These are phyloP conservation scores for Yamadazyma sp. DNA, from an alignment of 1,139 yeast species.

Conservation along the genomic window DNA sequence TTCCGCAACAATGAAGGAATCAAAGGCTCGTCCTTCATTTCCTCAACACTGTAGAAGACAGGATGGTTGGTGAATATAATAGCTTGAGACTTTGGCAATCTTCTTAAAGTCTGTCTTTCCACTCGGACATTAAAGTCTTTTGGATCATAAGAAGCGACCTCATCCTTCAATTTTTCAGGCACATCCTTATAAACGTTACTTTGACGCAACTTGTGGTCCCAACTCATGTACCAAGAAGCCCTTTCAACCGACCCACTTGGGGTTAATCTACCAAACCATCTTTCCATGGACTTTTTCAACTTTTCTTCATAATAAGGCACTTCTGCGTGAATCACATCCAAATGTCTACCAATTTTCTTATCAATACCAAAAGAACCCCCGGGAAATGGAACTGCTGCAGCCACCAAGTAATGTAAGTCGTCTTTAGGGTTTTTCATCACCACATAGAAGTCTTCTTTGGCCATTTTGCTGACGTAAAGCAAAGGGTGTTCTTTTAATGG, in stretches of 20 bases:
- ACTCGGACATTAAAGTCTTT: slow-evolving; percentile 56
- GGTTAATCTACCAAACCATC: slow-evolving; percentile 64
- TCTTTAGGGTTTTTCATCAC: slow-evolving; percentile 55
- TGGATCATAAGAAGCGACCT: slow-evolving; percentile 30
- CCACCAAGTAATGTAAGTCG: slow-evolving; percentile 62
- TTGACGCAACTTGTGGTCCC: slow-evolving; percentile 63
- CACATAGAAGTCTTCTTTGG: slow-evolving; percentile 71
- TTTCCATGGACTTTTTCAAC: slow-evolving; percentile 69
- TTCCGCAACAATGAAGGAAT: slow-evolving; percentile 66
- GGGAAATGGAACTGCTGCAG: slow-evolving; percentile 78
- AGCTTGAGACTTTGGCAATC: slow-evolving; percentile 48
- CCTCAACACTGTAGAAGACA: slow-evolving; percentile 65
- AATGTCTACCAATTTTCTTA: slow-evolving; percentile 56
- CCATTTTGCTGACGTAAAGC: slow-evolving; percentile 61
- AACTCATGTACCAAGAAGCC: slow-evolving; percentile 73
- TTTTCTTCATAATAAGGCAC: slow-evolving; percentile 74
- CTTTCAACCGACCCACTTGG: slow-evolving; percentile 66
- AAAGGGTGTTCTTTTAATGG: slow-evolving; percentile 67
- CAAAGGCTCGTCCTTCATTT: slow-evolving; percentile 76
- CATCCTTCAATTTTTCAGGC: slow-evolving; percentile 31
- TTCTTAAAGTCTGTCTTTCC: slow-evolving; percentile 53
- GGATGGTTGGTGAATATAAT: slow-evolving; percentile 67
- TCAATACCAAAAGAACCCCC: slow-evolving; percentile 71
- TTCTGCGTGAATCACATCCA: slow-evolving; percentile 65
- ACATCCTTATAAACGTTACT: slow-evolving; percentile 52